Base-by-base conservation (phyloP, 305 asterid species). In the Stenogyne calaminthoides region DNA sequence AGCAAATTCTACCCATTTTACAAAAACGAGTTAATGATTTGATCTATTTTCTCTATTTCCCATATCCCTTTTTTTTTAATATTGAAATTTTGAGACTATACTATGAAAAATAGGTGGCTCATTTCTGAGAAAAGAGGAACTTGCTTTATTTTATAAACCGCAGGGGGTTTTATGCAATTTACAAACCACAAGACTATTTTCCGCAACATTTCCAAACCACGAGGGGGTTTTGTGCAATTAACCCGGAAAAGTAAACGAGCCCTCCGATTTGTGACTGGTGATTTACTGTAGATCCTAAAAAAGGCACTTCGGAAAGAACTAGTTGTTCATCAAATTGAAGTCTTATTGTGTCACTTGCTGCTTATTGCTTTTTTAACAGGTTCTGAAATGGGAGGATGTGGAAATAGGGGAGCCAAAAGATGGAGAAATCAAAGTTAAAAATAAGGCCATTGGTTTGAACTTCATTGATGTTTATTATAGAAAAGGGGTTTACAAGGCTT, bases 351-450 rank as follows among this genome's bases (percentile, higher is more conserved):
- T 19, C 27, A 27, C 60, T 46, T 40, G 51, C 52, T 71, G 67
- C n/a, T n/a, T 15, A 46, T 29, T 71, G 65, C 67, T 14, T 73
- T 56, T 64, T 29, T 57, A 42, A 4, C 76, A 94, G 98, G 98
- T 92, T 56, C 78, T 94, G 72, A 92, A 90, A 86, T 94, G 97
- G 98, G 99, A 92, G 83, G 97, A 94, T 42, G 89, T 90, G 75
- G 97, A 88, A 79, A 76, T 94, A 10, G 98, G 96, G 77, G 97
- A 94, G 68, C 98, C 98, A 20, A 90, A 90, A 78, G 92, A 90
- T 14, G 99, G 97, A 74, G 99, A 94, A 77, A 74, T 94, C 82
- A 88, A 72, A 80, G 97, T 91, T 57, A 94, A 84, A 83, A 89
- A 82, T 75, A 86, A 88, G 84, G 99, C 95, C 32, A 82, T 91